phyloP scores from a whole-genome alignment of 1,284 basidiomycete genomes.

The Ceratobasidium sp. region DNA sequence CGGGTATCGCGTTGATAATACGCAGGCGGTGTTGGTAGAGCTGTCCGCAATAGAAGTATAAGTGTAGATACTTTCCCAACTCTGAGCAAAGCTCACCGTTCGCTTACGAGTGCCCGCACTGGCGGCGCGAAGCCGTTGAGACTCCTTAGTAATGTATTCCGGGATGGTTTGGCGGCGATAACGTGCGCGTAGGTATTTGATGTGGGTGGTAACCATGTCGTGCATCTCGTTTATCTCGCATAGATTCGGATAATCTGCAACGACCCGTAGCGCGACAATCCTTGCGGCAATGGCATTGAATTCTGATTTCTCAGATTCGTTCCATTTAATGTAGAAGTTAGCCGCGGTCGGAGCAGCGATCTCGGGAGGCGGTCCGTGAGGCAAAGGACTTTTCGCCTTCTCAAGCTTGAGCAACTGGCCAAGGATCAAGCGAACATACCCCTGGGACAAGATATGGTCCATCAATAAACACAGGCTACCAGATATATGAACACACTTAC shows the following conservation, averaged over 20 bases:
- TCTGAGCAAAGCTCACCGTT: not conserved
- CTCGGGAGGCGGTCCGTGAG: not conserved
- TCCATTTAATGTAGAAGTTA: not conserved
- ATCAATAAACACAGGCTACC: not conserved
- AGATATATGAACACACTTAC: not conserved
- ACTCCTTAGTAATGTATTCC: not conserved
- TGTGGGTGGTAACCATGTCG: not conserved
- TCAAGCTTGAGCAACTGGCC: not conserved
- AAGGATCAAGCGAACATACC: not conserved
- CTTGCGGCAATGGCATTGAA: not conserved
- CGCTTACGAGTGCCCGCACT: not conserved
- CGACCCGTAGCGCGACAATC: constrained; percentile 2
- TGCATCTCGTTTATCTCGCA: not conserved
- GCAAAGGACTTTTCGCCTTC: not conserved
- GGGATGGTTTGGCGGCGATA: not conserved
- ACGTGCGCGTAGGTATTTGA: not conserved
- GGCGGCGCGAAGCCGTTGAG: not conserved
- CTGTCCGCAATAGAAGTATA: not conserved
- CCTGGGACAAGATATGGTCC: not conserved
- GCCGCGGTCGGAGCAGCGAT: not conserved
- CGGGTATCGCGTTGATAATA: not conserved
- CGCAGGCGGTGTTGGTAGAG: not conserved
- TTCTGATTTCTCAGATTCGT: not conserved
- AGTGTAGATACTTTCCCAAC: too few relatives aligned
- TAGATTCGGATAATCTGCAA: not conserved